A percentile compares a stretch with the other conserved stretches of the same genome.
Evolutionary conservation across 2,329 filamentous ascomycete genomes (phyloP).

Genomic region (Emergomyces orientalis): DNA sequence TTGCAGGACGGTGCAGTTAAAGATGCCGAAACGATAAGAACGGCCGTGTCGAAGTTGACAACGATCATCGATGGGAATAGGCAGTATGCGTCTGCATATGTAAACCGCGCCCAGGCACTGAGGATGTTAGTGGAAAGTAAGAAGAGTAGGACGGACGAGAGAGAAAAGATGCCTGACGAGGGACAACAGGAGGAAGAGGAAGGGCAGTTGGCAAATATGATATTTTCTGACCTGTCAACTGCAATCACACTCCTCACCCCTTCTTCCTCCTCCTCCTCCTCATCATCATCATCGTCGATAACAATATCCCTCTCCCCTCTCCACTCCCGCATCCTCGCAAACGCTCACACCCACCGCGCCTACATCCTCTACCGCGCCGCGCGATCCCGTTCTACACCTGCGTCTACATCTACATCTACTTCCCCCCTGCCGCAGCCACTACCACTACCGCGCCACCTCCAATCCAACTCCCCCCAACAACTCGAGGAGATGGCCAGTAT

Average conservation of each 20-base stretch:
- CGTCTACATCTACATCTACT: slow-evolving; percentile 9
- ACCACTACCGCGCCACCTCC: slow-evolving; percentile 24
- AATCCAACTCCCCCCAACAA: slow-evolving; percentile 27
- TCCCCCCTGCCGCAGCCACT: neutral
- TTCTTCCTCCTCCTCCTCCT: slow-evolving; percentile 18
- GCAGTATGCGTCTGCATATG: slow-evolving; percentile 45
- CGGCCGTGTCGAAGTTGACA: slow-evolving; percentile 33
- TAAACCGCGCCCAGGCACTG: slow-evolving; percentile 47
- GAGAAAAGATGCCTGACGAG: neutral
- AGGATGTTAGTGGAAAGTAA: slow-evolving; percentile 29
- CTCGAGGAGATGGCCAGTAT: slow-evolving; percentile 48
- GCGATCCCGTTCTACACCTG: neutral
- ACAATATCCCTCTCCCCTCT: slow-evolving; percentile 26
- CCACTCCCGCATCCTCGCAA: slow-evolving; percentile 44
- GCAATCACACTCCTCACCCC: slow-evolving; percentile 42
- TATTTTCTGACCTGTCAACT: slow-evolving; percentile 31
- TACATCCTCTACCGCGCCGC: slow-evolving; percentile 36
- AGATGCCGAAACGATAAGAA: slow-evolving; percentile 17
- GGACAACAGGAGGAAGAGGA: neutral
- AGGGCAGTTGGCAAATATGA: slow-evolving; percentile 5
- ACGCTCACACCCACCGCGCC: slow-evolving; percentile 47
- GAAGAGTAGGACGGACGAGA: neutral
- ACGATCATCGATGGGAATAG: slow-evolving; percentile 36
- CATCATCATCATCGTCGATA: neutral
- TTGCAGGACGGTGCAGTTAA: slow-evolving; percentile 15